Evolutionary conservation across 768 basidiomycete genomes (phyloP), one percentile per base, ranked within the genome.

Genomic region (Kondoa malvinella): DNA sequence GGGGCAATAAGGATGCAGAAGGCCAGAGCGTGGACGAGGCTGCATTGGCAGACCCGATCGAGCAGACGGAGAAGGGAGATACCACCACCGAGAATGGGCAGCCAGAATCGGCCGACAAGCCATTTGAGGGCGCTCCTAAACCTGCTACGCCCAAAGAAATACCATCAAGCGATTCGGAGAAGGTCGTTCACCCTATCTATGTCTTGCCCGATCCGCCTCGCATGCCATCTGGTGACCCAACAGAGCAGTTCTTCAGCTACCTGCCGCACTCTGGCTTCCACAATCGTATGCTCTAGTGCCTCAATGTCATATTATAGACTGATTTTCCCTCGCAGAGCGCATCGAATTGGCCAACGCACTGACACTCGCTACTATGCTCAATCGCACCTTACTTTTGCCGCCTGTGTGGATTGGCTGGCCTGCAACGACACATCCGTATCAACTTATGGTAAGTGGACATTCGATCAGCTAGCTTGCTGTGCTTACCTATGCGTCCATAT

Each of bases 241-340:
- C 76, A 15, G 80, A 80, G 69, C 78, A 75, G 65, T 90, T 82
- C 75, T 76, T 91, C 25, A 80, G 87, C 25, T 90, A 88, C 75
- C 80, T 90, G 25, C 88, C 88, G 15, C 88, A 90, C 75, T 87
- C 86, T 21, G 87, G 87, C 1, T 85, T 86, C 71, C 87, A 89
- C 76, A 90, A 88, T 76, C 87, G 89, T 78, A 84, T 87, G 26
- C 87, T 89, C 89, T 77, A 90, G 89, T 71, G 87, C 87, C 0
- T 80, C 89, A 27, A 78, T 85, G 12, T 8, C 8, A 50, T 8
- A 50, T 50, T 8, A 50, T 50, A 4, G 21, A 15, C 62, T 30
- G 32, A 64, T 4, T 59, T 59, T 29, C 12, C 57, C 21, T 32
- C 50, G 1, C 4, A 17, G 33, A 89, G 78, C 85, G 87, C 27